Evolutionary conservation across 2,329 filamentous ascomycete genomes (phyloP).

Genomic region (Massarina eburnea): DNA sequence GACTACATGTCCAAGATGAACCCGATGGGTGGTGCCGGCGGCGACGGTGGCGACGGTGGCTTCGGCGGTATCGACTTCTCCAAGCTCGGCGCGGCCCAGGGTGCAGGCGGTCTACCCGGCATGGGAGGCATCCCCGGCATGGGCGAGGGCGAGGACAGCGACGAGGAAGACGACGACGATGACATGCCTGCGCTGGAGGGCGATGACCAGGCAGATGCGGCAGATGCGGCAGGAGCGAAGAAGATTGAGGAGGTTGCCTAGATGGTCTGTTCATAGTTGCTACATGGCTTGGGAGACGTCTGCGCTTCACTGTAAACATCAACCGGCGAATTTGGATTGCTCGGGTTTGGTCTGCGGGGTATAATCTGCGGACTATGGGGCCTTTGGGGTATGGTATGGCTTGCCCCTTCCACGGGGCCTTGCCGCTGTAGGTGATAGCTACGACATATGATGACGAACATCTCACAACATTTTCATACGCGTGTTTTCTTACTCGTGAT

Average conservation of each 20-base stretch:
- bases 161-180: constrained; percentile 73
- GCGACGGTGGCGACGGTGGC: constrained; percentile 67
- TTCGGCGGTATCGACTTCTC: constrained; percentile 92
- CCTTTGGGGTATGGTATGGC: not conserved
- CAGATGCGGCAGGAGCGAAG: constrained; percentile 32
- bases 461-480: not conserved
- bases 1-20: constrained; percentile 55
- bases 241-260: constrained; percentile 53
- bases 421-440: constrained; percentile 15
- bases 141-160: constrained; percentile 53
- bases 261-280: not conserved
- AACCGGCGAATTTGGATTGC: constrained; percentile 4
- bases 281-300: not conserved
- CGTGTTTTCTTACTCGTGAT: too few relatives aligned
- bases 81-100: constrained; percentile 66
- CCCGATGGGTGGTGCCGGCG: constrained; percentile 54
- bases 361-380: constrained; percentile 1
- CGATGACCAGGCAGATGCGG: constrained; percentile 19
- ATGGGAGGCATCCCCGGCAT: constrained; percentile 39
- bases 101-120: constrained; percentile 47
- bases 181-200: constrained; percentile 74
- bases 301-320: not conserved
- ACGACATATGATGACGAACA: constrained; percentile 17
- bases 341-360: constrained; percentile 1
- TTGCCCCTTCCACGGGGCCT: constrained; percentile 5